Base-by-base conservation (phyloP, 805 yeast species). In the Candida methanosorbosa region DNA sequence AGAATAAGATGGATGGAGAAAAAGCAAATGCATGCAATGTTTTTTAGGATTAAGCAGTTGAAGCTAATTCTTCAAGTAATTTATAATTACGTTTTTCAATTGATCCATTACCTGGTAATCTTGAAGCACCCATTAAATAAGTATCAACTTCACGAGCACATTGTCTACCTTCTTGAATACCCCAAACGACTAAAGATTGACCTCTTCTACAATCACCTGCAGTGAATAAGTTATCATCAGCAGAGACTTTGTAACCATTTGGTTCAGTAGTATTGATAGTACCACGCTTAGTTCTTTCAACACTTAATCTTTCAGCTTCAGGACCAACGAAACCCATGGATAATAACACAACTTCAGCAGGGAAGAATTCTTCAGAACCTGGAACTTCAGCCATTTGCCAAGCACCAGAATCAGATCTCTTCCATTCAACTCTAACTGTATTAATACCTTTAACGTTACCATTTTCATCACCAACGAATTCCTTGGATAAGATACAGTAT, bases 121-220 rank as follows among this genome's bases (percentile, higher is more conserved):
- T 72, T 16, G 95, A 72, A 42, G 72, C 61, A 18, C 90, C 88
- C 77, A 78, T 76, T 57, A 90, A 68, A 58, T 59, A 82, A 47
- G 67, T 59, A 56, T 90, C 98, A 43, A 90, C 94, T 49, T 85
- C 87, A 46, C 95, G 73, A 25, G 98, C 98, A 75, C 96, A 87
- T 63, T 90, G 96, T 68, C 97, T 80, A 46, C 98, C 98, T 65
- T 90, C 98, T 66, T 92, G 97, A 49, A 90, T 90, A 65, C 97
- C 98, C 97, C 97, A 92, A 37, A 90, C 98, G 58, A 90, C 90
- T 59, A 90, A 74, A 2, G 96, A 85, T 68, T 90, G 98, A 20
- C 98, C 98, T 65, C 97, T 80, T 70, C 98, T 82, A 66, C 97
- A 92, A 62, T 90, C 98, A 64, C 98, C 98, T 33, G 97, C 97